Base-by-base conservation (phyloP, 148 eudicot genomes). In the Silene conica region DNA sequence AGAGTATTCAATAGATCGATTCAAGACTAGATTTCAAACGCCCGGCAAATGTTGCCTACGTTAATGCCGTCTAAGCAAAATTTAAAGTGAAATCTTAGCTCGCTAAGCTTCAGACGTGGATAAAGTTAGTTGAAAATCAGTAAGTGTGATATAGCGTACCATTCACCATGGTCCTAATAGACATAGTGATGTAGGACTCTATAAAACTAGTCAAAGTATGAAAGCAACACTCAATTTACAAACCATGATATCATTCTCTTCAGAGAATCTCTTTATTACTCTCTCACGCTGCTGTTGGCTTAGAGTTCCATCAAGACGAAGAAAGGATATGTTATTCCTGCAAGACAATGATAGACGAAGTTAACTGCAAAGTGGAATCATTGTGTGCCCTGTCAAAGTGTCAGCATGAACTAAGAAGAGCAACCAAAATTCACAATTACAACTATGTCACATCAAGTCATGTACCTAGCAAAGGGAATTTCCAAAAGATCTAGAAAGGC, bases 241-340 rank as follows among this genome's bases (percentile, higher is more conserved):
- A 66, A 92, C 98, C 93, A 86, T 80, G 76, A 92, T 78, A 71
- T 80, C 76, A 77, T 73, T 86, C 11, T 92, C 97, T 84, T 95
- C 97, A n/a, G 98, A 92, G 60, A 95, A 95, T 80, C 86, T 90
- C 80, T 90, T 88, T 73, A 95, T 79, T 48, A 95, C 98, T 82
- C 76, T 92, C 83, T 95, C 98, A 26, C 98, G 98, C 73, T 95
- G 96, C 63, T 86, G 98, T 78, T 81, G 97, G 77, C 82, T 95
- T 74, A 95, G 77, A 54, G 96, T 92, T 68, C 98, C 98, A 86
- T 95, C 98, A 72, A 95, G 86, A 61, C 98, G 98, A 76, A 90
- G 84, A 88, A 89, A 95, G 28, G 89, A 68, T 79, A 95, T 90
- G 34, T 87, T 88, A 73, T 73, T 90, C 88, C 98, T 95, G 86